A percentile compares a stretch with the other conserved stretches of the same genome.
phyloP scores from a whole-genome alignment of 192 early-diverging fungal species.

The Pecoramyces ruminantium region DNA sequence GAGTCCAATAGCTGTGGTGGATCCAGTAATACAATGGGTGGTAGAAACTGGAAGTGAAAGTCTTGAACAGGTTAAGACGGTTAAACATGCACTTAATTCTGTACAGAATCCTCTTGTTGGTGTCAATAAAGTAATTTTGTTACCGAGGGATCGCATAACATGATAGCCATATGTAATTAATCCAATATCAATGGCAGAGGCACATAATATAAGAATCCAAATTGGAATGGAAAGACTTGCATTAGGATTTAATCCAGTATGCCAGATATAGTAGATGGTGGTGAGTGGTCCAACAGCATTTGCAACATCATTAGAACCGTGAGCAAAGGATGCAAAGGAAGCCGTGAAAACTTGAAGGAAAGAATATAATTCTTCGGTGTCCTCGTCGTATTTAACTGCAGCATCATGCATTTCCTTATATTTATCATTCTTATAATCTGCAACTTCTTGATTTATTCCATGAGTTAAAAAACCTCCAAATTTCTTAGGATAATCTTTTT shows the following conservation, averaged over 20 bases:
- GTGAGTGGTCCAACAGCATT: conserved; percentile 70
- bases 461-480: background rate
- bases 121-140: conserved; percentile 67
- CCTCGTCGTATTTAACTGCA: conserved; percentile 48
- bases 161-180: conserved; percentile 56
- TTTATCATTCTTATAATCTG: conserved; percentile 5
- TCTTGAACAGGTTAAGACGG: conserved; percentile 65
- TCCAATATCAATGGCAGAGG: conserved; percentile 57
- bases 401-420: conserved; percentile 34
- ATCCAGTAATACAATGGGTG: conserved; percentile 68
- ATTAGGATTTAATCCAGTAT: conserved; percentile 5
- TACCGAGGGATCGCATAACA: conserved; percentile 62
- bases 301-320: conserved; percentile 74
- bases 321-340: conserved; percentile 65
- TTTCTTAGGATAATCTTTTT: no score
- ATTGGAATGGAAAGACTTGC: conserved; percentile 25
- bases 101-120: conserved; percentile 65
- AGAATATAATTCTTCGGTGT: conserved; percentile 66
- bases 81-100: conserved; percentile 57
- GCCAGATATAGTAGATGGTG: conserved; percentile 56
- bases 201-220: conserved; percentile 60
- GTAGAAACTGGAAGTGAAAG: conserved; percentile 65
- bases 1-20: conserved; percentile 54
- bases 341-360: conserved; percentile 68
- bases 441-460: conserved; percentile 10